A percentile compares a stretch with the other conserved stretches of the same genome.
Conservation (phyloP, 2,329 filamentous ascomycete species). For the Cercospora sp. region DNA sequence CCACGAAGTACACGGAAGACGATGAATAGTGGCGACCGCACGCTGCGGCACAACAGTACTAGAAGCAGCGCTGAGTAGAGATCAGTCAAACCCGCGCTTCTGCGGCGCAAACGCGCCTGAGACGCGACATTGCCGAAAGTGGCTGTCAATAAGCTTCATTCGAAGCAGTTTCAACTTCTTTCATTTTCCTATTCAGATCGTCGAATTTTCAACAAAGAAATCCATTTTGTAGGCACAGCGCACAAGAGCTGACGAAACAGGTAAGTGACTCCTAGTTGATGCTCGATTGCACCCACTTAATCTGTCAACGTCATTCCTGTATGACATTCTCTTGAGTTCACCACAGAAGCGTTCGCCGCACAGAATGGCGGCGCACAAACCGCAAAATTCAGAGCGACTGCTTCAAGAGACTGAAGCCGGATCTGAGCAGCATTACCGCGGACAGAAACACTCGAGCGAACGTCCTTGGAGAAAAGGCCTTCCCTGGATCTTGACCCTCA, state of each 20-base stretch:
- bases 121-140: background rate
- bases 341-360: background rate
- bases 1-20: slow-evolving; percentile 35
- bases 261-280: background rate
- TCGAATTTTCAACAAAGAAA: background rate
- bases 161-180: background rate
- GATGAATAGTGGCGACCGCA: slow-evolving; percentile 28
- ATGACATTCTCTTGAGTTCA: background rate
- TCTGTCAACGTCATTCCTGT: background rate
- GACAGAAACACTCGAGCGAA: background rate
- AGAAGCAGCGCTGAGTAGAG: background rate
- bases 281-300: background rate
- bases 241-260: background rate
- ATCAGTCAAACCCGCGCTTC: background rate
- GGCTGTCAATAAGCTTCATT: background rate
- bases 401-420: background rate
- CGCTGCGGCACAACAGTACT: background rate
- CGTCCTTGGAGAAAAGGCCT: slow-evolving; percentile 10
- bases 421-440: background rate
- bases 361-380: background rate
- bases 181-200: background rate
- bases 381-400: slow-evolving; percentile 2
- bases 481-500: slow-evolving; percentile 12
- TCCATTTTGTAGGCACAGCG: background rate
- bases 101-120: background rate